Evolutionary conservation across 345 rosid genomes (phyloP), one percentile per base, ranked within the genome.

Genomic region (Hypericum androsaemum): DNA sequence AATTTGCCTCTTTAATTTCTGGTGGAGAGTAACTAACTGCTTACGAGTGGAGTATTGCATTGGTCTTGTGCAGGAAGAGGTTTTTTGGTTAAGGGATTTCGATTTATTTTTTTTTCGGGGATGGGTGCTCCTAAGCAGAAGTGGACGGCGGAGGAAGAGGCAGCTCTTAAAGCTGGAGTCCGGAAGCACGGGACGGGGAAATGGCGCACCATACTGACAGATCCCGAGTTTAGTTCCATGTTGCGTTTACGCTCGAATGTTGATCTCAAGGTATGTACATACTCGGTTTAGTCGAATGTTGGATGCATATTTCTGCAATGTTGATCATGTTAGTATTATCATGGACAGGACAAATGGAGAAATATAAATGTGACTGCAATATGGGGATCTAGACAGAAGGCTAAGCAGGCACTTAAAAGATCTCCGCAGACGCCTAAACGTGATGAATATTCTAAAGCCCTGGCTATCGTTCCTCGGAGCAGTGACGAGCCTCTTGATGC

Each of bases 41-140:
- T 22, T 22, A 22, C 32, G 32, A 22, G 32, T 22, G 32, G 32
- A 22, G 32, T 22, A 22, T 22, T 22, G 32, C 32, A 22, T 22
- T 22, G 32, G 32, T 22, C 4, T 22, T 22, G 32, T 22, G 32
- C 32, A 22, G 32, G 32, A 22, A 22, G 32, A 22, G 4, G 32
- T 22, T 4, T 1, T 22, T 22, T 22, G 32, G 32, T 22, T 1
- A 22, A 22, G 32, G 32, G 32, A 22, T 22, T 22, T 22, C 1
- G 32, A 22, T 22, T 4, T 1, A 22, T 22, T 4, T 22, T 22
- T 4, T 22, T 22, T 22, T 22, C 32, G 32, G 1, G 32, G 42
- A 67, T 67, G 71, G 71, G 66, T 46, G 71, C 71, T 51, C 71
- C 71, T 15, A 67, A 67, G 71, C 71, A 61, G 49, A 67, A 67